Evolutionary conservation across 371 early-diverging fungal genomes (phyloP), one percentile per base, ranked within the genome.

Genomic region (Mortierella sp.): DNA sequence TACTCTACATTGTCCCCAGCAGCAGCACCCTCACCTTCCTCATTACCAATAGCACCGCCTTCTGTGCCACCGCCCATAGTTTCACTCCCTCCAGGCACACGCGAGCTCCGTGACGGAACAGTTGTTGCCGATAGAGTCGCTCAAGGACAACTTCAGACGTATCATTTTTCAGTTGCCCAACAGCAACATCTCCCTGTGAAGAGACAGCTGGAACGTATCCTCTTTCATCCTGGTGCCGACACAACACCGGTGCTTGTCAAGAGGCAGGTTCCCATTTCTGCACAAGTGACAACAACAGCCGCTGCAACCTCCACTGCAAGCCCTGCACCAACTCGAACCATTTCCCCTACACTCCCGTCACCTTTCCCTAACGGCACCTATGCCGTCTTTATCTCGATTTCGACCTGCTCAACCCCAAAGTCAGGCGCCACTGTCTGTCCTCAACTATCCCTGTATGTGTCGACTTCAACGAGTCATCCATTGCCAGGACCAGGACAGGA

Each of bases 401-500:
- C 76, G 19, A 75, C 76, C 2, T 75, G 76, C 43, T 59, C 60
- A 0, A 56, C 65, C 6, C 73, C 58, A 41, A 60, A 50, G n/a
- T 49, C 62, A 50, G 58, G 50, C 0, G 24, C 50, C 24, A 32
- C 12, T 7, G 17, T 49, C 17, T 64, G 69, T 17, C 83, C 85
- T 5, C 78, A 83, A 0, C 50, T 86, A 26, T 65, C 78, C 26
- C 43, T 85, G 23, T 86, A 76, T 59, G 39, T 86, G 9, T 85
- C 85, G 8, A 82, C 71, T 2, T 79, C 83, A 1, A 64, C 56
- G 34, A 64, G 59, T 7, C 80, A 81, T n/a, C 69, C 86, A 0
- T 42, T 85, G 6, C 87, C 87, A 21, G 82, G 81, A 15, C 83
- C 85, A 11, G 79, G 80, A 42, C 78, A 82, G 43, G 80, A 81